Base-by-base conservation (phyloP, 768 basidiomycete genomes). In the Boletellus ananas region DNA sequence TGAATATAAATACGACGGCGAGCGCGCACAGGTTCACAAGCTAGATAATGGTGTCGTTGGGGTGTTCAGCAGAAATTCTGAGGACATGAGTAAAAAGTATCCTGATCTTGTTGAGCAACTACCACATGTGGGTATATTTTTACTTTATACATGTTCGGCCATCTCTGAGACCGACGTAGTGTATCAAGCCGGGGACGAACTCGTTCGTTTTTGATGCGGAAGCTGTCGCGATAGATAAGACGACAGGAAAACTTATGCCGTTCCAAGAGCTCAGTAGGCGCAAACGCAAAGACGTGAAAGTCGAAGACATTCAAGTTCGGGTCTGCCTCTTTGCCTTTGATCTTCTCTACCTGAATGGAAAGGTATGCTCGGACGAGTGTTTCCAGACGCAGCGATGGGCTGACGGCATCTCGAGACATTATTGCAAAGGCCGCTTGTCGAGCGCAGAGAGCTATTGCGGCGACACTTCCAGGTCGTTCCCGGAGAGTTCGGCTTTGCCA, bases 1-100 rank as follows among this genome's bases (percentile, higher is more conserved):
- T 71, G 96, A 99, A 73, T 99, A 99, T 72, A 99, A 99, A 69
- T 99, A 99, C 58, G 96, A 99, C 56, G 96, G 96, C 7, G 96
- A 99, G 67, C 85, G 96, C 41, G 96, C 96, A 14, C 94, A 97
- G 73, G 87, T 95, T 3, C 96, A 99, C 69, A 83, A 78, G 63
- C 72, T 93, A 41, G 81, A 83, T 37, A 79, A 92, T 61, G 95
- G 94, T 1, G 79, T 76, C 4, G 84, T 99, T 17, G 79, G 80
- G n/a, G 85, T 99, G 37, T 99, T 97, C 70, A 94, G 92, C 66
- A 76, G 96, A 49, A 99, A 99, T 69, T 96, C 94, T 21, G 96
- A 99, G 68, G 94, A 99, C 59, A 99, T 98, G 96, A 94, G 88
- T 66, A 92, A 92, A 67, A 99, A 99, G 65, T 99, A 98, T 72